Evolutionary conservation across 768 basidiomycete species (phyloP).

Genomic region (Tephrocybe sp.): DNA sequence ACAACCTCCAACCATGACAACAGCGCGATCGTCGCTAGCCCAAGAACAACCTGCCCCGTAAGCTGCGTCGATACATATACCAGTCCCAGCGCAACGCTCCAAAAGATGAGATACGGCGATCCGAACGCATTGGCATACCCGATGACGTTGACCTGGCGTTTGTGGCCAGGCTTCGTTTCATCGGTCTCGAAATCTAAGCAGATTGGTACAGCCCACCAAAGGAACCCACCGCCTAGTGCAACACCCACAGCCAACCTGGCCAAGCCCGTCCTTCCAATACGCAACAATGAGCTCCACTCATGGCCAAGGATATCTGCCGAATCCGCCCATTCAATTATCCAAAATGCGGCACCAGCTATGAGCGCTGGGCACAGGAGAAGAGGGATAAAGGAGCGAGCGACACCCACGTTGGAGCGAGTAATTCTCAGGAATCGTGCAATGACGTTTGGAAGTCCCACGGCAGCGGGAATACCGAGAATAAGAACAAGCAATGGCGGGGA

Average conservation of each 20-base stretch:
- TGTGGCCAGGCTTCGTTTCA: conserved; percentile 24
- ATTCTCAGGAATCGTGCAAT: conserved; percentile 59
- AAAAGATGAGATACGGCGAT: conserved; percentile 83
- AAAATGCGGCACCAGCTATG: conserved; percentile 60
- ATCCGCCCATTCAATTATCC: conserved; percentile 83
- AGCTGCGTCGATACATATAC: conserved; percentile 72
- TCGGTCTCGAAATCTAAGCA: conserved; percentile 64
- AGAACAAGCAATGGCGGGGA: conserved; percentile 63
- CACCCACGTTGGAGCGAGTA: conserved; percentile 73
- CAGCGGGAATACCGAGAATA: conserved; percentile 53
- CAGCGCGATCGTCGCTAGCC: conserved; percentile 60
- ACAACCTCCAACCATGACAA: conserved; percentile 79
- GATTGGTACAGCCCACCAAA: conserved; percentile 76
- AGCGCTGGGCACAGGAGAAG: conserved; percentile 59
- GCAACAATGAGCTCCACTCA: conserved; percentile 43
- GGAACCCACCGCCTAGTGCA: conserved; percentile 50
- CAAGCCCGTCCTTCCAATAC: conserved; percentile 56
- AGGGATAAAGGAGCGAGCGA: conserved; percentile 65
- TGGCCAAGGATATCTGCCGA: conserved; percentile 46
- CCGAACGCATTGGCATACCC: conserved; percentile 93
- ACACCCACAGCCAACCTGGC: conserved; percentile 57
- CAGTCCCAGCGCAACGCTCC: conserved; percentile 61
- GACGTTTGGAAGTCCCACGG: conserved; percentile 53
- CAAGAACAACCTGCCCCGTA: conserved; percentile 79
- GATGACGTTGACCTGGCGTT: conserved; percentile 56